Conservation (phyloP, 768 basidiomycete genomes). For the Podaxis carcinomalis region DNA sequence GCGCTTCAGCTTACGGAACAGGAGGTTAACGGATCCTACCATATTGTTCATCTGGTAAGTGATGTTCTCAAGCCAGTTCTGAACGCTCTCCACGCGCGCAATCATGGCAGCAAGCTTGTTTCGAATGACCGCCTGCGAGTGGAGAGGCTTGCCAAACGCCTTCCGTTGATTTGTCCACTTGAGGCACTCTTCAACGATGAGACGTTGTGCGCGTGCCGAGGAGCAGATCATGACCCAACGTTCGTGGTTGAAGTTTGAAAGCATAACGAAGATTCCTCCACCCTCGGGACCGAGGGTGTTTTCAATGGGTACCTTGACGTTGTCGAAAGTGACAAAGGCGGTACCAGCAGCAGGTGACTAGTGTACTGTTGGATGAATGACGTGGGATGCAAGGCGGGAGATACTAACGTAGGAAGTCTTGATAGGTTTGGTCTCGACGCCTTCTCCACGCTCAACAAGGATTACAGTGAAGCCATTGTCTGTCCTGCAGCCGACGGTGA, state of each 20-base stretch:
- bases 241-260: constrained; percentile 92
- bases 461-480: constrained; percentile 79
- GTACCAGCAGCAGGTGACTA: constrained; percentile 79
- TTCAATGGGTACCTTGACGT: constrained; percentile 78
- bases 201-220: constrained; percentile 63
- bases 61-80: constrained; percentile 80
- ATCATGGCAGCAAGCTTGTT: constrained; percentile 86
- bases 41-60: constrained; percentile 87
- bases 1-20: not conserved
- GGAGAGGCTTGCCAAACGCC: constrained; percentile 85
- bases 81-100: constrained; percentile 56
- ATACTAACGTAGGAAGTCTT: constrained; percentile 58
- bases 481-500: constrained; percentile 65
- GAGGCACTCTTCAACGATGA: constrained; percentile 13
- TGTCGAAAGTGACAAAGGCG: constrained; percentile 70
- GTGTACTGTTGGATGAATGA: not conserved
- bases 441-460: constrained; percentile 76
- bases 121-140: constrained; percentile 83
- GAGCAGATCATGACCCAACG: constrained; percentile 88
- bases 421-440: constrained; percentile 81
- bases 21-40: constrained; percentile 26
- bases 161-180: constrained; percentile 81
- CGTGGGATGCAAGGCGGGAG: not conserved
- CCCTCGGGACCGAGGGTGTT: constrained; percentile 82
- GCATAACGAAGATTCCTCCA: constrained; percentile 54